phyloP scores from a whole-genome alignment of 176 grass and related monocot genomes.

The Bonia amplexicaulis region DNA sequence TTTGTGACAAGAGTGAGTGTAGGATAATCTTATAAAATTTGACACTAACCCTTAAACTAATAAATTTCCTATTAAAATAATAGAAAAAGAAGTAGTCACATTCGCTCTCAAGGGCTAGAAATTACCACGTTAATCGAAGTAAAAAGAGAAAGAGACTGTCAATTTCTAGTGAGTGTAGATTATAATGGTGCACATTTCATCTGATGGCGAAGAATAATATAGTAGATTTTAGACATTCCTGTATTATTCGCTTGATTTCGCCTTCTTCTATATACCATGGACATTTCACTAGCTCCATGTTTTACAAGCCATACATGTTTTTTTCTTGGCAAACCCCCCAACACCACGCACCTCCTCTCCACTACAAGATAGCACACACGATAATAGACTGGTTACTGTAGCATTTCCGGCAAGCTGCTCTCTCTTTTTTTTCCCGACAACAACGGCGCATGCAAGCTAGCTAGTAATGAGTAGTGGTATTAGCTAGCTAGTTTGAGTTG shows the following conservation, averaged over 20 bases:
- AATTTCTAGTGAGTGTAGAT: no score
- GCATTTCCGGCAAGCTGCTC: neutral
- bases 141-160: no score
- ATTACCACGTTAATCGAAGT: no score
- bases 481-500: conserved; percentile 18
- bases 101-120: no score
- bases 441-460: neutral
- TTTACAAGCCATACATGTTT: neutral
- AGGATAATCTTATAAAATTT: no score
- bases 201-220: no score
- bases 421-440: neutral
- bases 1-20: no score
- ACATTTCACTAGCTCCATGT: neutral
- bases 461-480: neutral
- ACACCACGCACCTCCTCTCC: neutral
- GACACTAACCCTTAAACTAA: no score
- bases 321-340: neutral
- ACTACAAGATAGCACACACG: neutral
- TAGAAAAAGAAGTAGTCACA: no score
- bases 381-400: neutral
- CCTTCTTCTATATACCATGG: neutral
- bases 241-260: neutral
- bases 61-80: no score
- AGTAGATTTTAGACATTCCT: neutral
- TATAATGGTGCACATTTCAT: no score